A percentile compares a stretch with the other conserved stretches of the same genome.
phyloP scores from a whole-genome alignment of 495 filamentous ascomycete genomes.

The Xeromyces bisporus region DNA sequence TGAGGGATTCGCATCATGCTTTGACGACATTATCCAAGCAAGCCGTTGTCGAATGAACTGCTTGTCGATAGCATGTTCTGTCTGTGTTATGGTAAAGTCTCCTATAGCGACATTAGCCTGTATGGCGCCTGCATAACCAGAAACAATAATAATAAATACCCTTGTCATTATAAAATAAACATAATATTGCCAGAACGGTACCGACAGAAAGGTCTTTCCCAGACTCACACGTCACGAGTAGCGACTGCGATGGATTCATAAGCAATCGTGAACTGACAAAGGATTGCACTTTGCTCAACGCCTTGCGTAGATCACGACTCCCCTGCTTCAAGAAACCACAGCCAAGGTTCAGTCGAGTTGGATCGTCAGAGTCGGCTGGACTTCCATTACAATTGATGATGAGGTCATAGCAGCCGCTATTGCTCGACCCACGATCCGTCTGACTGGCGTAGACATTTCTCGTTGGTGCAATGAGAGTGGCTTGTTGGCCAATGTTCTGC shows the following conservation, averaged over 20 bases:
- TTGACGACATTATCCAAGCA: constrained; percentile 57
- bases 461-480: constrained; percentile 21
- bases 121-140: neutral
- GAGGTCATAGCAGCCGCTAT: constrained; percentile 19
- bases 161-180: constrained; percentile 40
- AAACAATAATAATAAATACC: constrained; percentile 19
- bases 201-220: constrained; percentile 52
- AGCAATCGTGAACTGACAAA: constrained; percentile 26
- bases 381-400: constrained; percentile 28
- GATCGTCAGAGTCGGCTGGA: constrained; percentile 14
- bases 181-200: constrained; percentile 43
- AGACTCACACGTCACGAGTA: constrained; percentile 42
- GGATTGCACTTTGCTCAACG: constrained; percentile 35
- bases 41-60: constrained; percentile 57
- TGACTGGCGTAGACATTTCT: constrained; percentile 23
- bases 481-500: constrained; percentile 10
- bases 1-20: constrained; percentile 62
- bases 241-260: constrained; percentile 13
- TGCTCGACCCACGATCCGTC: constrained; percentile 5
- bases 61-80: constrained; percentile 41
- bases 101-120: constrained; percentile 13
- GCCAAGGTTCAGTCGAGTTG: constrained; percentile 40
- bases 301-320: constrained; percentile 52
- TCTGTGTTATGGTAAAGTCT: constrained; percentile 12
- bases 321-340: constrained; percentile 52